phyloP scores from a whole-genome alignment of 306 rosid species.

The Prunus padus region DNA sequence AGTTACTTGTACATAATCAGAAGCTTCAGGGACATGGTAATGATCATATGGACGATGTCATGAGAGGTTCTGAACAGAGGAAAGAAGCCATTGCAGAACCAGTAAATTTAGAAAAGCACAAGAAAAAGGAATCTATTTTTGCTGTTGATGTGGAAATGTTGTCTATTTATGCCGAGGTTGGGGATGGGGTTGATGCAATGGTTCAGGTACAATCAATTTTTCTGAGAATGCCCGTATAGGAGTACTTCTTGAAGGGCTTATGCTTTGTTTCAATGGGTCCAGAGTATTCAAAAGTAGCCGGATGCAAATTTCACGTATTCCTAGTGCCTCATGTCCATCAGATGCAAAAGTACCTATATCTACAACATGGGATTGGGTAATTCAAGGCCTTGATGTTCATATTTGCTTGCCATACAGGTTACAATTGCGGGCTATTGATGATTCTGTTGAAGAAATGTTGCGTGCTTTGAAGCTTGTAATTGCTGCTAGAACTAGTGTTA shows the following conservation, averaged over 20 bases:
- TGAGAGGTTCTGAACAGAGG: constrained; percentile 50
- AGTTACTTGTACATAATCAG: constrained; percentile 66
- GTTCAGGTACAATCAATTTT: constrained; percentile 93
- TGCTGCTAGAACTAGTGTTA: constrained; percentile 73
- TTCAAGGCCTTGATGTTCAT: constrained; percentile 92
- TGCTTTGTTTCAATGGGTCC: constrained; percentile 72
- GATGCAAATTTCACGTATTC: constrained; percentile 95
- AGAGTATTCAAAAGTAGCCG: constrained; percentile 87
- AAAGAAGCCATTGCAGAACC: constrained; percentile 50
- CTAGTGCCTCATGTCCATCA: constrained; percentile 59
- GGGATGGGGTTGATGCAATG: constrained; percentile 91
- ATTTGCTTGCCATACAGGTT: constrained; percentile 88
- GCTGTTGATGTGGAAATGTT: constrained; percentile 93
- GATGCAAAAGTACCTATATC: constrained; percentile 45
- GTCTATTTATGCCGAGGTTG: constrained; percentile 75
- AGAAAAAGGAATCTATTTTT: constrained; percentile 85
- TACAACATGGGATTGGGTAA: constrained; percentile 91
- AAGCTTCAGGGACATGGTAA: constrained; percentile 56
- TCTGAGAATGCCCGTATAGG: constrained; percentile 98
- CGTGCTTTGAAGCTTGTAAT: constrained; percentile 79
- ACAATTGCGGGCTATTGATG: constrained; percentile 97
- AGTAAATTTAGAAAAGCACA: constrained; percentile 61
- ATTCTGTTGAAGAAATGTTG: constrained; percentile 89
- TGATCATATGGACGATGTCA: constrained; percentile 39
- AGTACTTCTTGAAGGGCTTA: constrained; percentile 92